Conservation (phyloP, 805 yeast species). For the fission yeast (Schizosaccharomyces pombe) region DNA sequence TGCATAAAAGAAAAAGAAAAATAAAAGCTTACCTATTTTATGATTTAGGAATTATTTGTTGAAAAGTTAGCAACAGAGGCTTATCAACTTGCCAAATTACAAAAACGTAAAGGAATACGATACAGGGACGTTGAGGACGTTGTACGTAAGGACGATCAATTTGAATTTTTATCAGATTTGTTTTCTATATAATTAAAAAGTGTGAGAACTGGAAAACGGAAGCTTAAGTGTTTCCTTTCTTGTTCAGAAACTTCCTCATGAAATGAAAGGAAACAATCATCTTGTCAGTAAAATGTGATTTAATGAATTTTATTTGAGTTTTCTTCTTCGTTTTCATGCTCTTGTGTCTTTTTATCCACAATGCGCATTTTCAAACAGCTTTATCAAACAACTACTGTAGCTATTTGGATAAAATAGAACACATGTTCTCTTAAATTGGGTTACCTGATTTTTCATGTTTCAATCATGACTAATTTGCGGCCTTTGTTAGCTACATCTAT, state of each 20-base stretch:
- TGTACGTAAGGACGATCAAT: slow-evolving; percentile 2
- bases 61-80: background rate
- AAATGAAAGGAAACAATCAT: background rate
- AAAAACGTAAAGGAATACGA: background rate
- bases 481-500: too few relatives aligned
- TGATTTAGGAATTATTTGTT: background rate
- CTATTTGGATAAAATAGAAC: too few relatives aligned
- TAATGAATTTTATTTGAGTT: too few relatives aligned
- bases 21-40: background rate
- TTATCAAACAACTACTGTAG: too few relatives aligned
- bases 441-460: too few relatives aligned
- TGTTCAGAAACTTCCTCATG: background rate
- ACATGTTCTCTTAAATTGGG: too few relatives aligned
- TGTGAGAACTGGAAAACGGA: background rate
- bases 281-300: too few relatives aligned
- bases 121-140: background rate
- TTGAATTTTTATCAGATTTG: background rate
- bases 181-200: background rate
- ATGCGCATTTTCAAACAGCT: too few relatives aligned
- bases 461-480: too few relatives aligned
- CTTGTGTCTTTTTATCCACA: too few relatives aligned
- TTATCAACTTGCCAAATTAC: background rate
- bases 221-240: background rate
- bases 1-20: background rate
- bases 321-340: too few relatives aligned